Base-by-base conservation (phyloP, 1,284 basidiomycete species). In the Ceratobasidium sp. region DNA sequence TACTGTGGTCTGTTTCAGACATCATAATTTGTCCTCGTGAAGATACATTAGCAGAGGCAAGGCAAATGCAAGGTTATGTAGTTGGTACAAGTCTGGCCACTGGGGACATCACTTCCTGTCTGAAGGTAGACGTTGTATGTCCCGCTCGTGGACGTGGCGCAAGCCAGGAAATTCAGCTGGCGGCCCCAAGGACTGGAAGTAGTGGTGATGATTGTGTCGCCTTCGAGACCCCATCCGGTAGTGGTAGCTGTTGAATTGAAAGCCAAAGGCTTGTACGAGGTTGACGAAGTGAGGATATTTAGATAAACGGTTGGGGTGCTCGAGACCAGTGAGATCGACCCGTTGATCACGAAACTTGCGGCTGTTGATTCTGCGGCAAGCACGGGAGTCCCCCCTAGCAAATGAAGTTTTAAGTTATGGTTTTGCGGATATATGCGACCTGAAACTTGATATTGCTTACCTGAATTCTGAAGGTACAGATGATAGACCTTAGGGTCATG, bases 151-250 rank as follows among this genome's bases (percentile, higher is more conserved):
- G 79, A 84, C 33, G 85, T 86, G 24, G 85, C 78, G 78, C 88
- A 89, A n/a, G 86, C 87, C 41, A 89, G 79, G 81, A 89, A 89
- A 78, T 89, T 89, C 60, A 88, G 84, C 80, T 87, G 85, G 73
- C 80, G 80, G 8, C 85, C 87, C 41, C 85, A 87, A 17, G 57
- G 29, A 54, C 74, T 75, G 36, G 71, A 71, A 27, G 56, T 69
- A 14, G 63, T 73, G 11, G 78, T 78, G 78, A 89, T 87, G 78
- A 89, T 89, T 24, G 88, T 89, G 78, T 89, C 88, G 15, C 88
- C 88, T 78, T 89, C 88, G 54, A 89, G 82, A 44, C 84, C 86
- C 88, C 88, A 89, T 77, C 87, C 83, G 8, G 85, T 87, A 41
- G 87, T 89, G 14, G 82, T 84, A 33, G 88, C 86, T 0, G 86